Evolutionary conservation across 306 rosid genomes (phyloP).

Genomic region (Quillaja saponaria): DNA sequence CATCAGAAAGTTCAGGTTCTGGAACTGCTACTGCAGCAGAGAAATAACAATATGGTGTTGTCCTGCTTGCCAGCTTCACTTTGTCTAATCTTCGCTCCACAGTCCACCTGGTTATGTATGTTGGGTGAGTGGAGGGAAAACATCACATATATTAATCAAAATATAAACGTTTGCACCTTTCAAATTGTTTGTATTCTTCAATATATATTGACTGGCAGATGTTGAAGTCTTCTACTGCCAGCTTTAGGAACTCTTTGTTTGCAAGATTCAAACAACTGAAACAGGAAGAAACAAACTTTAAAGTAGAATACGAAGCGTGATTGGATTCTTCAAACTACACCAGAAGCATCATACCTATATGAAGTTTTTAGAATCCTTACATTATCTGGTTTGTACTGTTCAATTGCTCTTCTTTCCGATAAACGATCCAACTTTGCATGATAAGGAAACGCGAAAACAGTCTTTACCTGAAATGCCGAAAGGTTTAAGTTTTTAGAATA

Average conservation of each 20-base stretch:
- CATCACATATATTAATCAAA: neutral
- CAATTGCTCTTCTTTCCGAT: conserved; percentile 42
- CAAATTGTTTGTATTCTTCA: conserved; percentile 40
- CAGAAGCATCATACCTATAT: conserved; percentile 32
- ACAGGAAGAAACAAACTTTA: neutral
- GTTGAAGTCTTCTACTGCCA: conserved; percentile 55
- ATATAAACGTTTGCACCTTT: conserved; percentile 41
- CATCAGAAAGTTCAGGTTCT: conserved; percentile 66
- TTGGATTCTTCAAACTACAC: too few relatives aligned
- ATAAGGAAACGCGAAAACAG: conserved; percentile 40
- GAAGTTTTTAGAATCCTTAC: conserved; percentile 44
- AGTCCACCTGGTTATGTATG: conserved; percentile 62
- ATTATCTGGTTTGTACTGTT: conserved; percentile 35
- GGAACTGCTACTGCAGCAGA: conserved; percentile 62
- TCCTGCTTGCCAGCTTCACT: conserved; percentile 81
- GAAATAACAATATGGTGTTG: conserved; percentile 70
- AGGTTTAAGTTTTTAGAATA: conserved; percentile 5
- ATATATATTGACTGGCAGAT: conserved; percentile 40
- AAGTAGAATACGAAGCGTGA: too few relatives aligned
- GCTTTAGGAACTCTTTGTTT: conserved; percentile 42
- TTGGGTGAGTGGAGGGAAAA: too few relatives aligned
- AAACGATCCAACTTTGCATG: conserved; percentile 42
- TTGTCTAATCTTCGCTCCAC: conserved; percentile 61
- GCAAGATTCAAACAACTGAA: conserved; percentile 40
- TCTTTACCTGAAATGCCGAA: conserved; percentile 30